Percentiles rank a stretch among this genome's conserved stretches.
Conservation (phyloP, 441 rosid genomes). For the Gossypium aridum region DNA sequence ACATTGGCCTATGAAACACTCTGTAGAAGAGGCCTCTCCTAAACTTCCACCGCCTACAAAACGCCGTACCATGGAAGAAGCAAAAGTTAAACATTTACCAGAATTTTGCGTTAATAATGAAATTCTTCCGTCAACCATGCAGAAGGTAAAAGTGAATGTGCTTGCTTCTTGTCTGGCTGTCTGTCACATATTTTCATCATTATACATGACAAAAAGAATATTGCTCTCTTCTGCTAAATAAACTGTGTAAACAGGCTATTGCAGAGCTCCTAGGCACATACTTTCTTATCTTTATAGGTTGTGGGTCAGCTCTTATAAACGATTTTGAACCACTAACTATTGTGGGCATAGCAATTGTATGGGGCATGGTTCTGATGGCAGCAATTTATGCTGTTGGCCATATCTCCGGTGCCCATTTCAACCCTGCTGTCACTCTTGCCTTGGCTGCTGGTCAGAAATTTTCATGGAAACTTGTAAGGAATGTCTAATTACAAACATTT, state of each 20-base stretch:
- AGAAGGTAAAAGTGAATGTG: constrained; percentile 23
- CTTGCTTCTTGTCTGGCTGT: background rate
- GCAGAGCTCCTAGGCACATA: constrained; percentile 52
- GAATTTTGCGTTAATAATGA: background rate
- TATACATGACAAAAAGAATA: background rate
- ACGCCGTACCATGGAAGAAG: constrained; percentile 4
- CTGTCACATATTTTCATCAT: background rate
- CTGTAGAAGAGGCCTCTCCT: constrained; percentile 1
- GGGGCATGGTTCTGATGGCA: constrained; percentile 42
- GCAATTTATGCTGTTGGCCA: constrained; percentile 40
- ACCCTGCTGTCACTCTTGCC: constrained; percentile 48
- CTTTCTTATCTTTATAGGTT: constrained; percentile 38
- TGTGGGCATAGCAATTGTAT: constrained; percentile 38
- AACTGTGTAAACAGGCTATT: constrained; percentile 23
- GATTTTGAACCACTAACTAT: constrained; percentile 25
- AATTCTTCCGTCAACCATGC: constrained; percentile 28
- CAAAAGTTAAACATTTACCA: constrained; percentile 9
- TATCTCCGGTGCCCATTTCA: constrained; percentile 52
- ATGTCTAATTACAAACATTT: background rate
- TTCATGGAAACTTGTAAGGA: constrained; percentile 37
- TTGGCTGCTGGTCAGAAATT: constrained; percentile 30
- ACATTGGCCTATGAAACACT: background rate
- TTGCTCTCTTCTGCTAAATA: background rate
- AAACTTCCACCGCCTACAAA: background rate
- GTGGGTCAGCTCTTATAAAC: constrained; percentile 37